Evolutionary conservation across 306 rosid species (phyloP).

Genomic region (Gleditsia sinensis): DNA sequence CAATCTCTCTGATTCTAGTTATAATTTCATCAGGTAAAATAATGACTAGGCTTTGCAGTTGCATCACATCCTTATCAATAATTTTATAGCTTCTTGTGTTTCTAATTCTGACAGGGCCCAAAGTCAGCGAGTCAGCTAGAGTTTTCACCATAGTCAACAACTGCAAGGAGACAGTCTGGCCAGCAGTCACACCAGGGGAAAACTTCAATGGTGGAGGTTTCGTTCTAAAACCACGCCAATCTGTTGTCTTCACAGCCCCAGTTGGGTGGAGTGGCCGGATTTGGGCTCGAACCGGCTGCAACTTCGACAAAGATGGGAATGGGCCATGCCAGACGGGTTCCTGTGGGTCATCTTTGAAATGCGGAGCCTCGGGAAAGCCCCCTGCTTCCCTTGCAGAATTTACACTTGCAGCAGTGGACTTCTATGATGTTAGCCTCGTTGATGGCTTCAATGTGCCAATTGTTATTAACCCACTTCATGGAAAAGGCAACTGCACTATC

Average conservation of each 20-base stretch:
- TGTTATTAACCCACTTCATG: slow-evolving; percentile 52
- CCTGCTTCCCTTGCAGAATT: slow-evolving; percentile 89
- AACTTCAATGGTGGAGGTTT: slow-evolving; percentile 83
- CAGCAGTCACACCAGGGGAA: slow-evolving; percentile 69
- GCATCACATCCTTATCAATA: not conserved
- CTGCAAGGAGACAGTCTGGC: slow-evolving; percentile 90
- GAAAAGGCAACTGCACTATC: slow-evolving; percentile 67
- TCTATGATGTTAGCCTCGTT: slow-evolving; percentile 86
- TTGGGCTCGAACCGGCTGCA: slow-evolving; percentile 94
- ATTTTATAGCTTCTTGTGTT: not conserved
- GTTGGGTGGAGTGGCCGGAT: slow-evolving; percentile 80
- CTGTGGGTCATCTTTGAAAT: slow-evolving; percentile 66
- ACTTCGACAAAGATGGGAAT: slow-evolving; percentile 60
- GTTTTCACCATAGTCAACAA: slow-evolving; percentile 74
- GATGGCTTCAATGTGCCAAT: slow-evolving; percentile 88
- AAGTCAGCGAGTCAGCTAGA: slow-evolving; percentile 59
- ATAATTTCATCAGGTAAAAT: slow-evolving; percentile 64
- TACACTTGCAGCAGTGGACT: slow-evolving; percentile 61
- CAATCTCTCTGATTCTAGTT: slow-evolving; percentile 37
- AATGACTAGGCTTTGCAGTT: not conserved
- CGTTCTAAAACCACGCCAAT: slow-evolving; percentile 60
- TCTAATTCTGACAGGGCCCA: slow-evolving; percentile 47
- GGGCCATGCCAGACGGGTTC: slow-evolving; percentile 72
- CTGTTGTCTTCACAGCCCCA: slow-evolving; percentile 63
- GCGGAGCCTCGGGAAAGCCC: slow-evolving; percentile 61